phyloP scores from a whole-genome alignment of 208 protist genomes.

The Wallacemonas sp. region DNA sequence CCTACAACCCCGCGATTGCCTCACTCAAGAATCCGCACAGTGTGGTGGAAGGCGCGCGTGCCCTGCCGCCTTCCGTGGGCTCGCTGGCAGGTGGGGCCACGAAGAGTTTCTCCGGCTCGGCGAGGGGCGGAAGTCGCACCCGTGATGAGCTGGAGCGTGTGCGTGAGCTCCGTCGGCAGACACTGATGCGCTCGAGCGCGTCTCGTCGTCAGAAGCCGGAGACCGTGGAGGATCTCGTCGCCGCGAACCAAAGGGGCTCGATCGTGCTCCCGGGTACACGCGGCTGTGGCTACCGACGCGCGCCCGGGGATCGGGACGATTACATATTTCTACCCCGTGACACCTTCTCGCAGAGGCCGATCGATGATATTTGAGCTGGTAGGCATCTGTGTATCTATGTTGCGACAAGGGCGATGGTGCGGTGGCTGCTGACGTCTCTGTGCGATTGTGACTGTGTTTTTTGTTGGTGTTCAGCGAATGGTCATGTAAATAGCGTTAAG shows the following conservation, averaged over 20 bases:
- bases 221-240: slow-evolving; percentile 2
- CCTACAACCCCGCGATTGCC: slow-evolving; percentile 50
- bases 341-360: slow-evolving; percentile 58
- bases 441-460: too few relatives aligned
- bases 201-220: neutral
- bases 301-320: slow-evolving; percentile 30
- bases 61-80: slow-evolving; percentile 18
- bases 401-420: neutral
- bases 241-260: neutral
- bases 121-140: neutral
- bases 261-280: slow-evolving; percentile 54
- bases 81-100: too few relatives aligned
- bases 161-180: slow-evolving; percentile 40
- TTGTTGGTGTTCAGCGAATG: too few relatives aligned
- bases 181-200: slow-evolving; percentile 16
- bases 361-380: slow-evolving; percentile 17
- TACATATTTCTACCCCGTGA: slow-evolving; percentile 74
- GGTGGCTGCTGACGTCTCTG: too few relatives aligned
- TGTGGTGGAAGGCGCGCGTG: slow-evolving; percentile 45
- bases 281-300: slow-evolving; percentile 55
- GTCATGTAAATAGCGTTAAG: too few relatives aligned
- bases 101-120: neutral
- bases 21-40: slow-evolving; percentile 44
- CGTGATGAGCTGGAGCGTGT: slow-evolving; percentile 56
- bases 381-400: neutral